Percentiles rank a stretch among this genome's conserved stretches.
phyloP scores from a whole-genome alignment of 2,329 filamentous ascomycete genomes.

The Penicillium sp. region DNA sequence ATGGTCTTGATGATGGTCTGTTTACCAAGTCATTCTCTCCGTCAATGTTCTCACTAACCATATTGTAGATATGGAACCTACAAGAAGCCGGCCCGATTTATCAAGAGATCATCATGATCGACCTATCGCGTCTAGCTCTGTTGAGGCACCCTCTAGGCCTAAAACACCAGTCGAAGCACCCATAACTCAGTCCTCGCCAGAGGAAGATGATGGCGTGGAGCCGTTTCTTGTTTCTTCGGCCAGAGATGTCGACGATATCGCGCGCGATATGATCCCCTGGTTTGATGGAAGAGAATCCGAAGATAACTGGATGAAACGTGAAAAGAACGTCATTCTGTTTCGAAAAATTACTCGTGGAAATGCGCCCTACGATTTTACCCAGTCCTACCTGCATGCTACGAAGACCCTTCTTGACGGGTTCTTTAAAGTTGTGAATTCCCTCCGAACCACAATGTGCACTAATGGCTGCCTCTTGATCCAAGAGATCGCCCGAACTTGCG shows the following conservation, averaged over 20 bases:
- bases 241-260: constrained; percentile 82
- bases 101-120: constrained; percentile 23
- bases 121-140: constrained; percentile 12
- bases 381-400: constrained; percentile 66
- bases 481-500: constrained; percentile 73
- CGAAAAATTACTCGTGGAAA: constrained; percentile 81
- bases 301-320: constrained; percentile 83
- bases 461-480: constrained; percentile 81
- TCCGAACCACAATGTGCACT: constrained; percentile 85
- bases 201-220: constrained; percentile 69
- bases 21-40: background rate
- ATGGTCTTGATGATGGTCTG: constrained; percentile 23
- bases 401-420: constrained; percentile 80
- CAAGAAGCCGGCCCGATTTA: constrained; percentile 18
- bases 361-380: constrained; percentile 70
- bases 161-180: constrained; percentile 19
- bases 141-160: constrained; percentile 35
- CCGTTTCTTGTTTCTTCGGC: constrained; percentile 79
- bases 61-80: constrained; percentile 18
- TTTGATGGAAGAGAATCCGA: constrained; percentile 91
- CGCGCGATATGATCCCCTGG: constrained; percentile 72
- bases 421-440: constrained; percentile 75
- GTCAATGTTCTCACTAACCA: constrained; percentile 3
- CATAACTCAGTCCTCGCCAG: constrained; percentile 19
- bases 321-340: constrained; percentile 74